These are phyloP conservation scores for Parietaria judaica DNA, from an alignment of 306 rosid genomes.

Conservation along the genomic window DNA sequence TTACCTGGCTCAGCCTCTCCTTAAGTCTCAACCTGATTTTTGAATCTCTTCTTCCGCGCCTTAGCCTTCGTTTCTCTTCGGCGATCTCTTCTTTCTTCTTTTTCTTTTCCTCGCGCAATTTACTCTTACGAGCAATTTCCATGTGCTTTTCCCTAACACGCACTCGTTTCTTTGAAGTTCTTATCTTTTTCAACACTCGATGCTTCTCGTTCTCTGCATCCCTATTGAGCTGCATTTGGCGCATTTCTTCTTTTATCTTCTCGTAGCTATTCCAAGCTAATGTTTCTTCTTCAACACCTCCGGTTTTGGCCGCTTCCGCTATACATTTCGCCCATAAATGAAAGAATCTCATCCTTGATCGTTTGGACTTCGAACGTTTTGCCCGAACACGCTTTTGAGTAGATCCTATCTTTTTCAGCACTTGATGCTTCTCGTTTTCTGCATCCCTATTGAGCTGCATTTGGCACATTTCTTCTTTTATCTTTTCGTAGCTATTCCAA, in stretches of 20 bases:
- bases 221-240: conserved; percentile 32
- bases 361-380: conserved; percentile 46
- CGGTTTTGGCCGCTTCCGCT: conserved; percentile 65
- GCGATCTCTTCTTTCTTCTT: conserved; percentile 12
- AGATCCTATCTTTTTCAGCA: conserved; percentile 64
- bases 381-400: conserved; percentile 50
- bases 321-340: conserved; percentile 50
- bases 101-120: conserved; percentile 12
- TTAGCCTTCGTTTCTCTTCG: conserved; percentile 22
- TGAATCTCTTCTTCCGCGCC: conserved; percentile 25
- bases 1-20: conserved; percentile 47
- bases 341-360: conserved; percentile 31
- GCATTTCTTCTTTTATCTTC: conserved; percentile 42
- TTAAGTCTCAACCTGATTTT: conserved; percentile 31
- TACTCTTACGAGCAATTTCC: conserved; percentile 29
- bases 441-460: conserved; percentile 34
- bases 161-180: conserved; percentile 38
- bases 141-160: conserved; percentile 24
- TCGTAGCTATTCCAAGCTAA: conserved; percentile 71
- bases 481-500: conserved; percentile 67
- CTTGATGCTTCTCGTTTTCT: conserved; percentile 26
- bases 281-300: conserved; percentile 52
- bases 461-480: conserved; percentile 36
- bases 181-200: conserved; percentile 26
- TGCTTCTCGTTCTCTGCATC: conserved; percentile 33